These are phyloP conservation scores for Lithospermum erythrorhizon DNA, from an alignment of 257 asterid genomes.

Conservation along the genomic window DNA sequence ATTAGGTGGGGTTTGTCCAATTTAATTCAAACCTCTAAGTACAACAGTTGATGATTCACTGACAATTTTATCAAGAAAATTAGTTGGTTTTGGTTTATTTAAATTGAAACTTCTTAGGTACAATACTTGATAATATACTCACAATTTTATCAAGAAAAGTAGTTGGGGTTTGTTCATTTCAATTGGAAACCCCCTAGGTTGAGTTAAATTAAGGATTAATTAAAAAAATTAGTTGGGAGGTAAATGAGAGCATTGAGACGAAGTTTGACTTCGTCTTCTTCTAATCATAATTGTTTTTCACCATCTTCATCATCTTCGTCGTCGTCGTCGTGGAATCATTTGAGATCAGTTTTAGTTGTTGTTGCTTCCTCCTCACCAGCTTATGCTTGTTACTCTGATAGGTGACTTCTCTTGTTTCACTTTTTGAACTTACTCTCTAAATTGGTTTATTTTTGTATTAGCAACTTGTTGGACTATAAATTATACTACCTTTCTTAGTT, in stretches of 20 bases:
- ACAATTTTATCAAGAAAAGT: no score
- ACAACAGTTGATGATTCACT: no score
- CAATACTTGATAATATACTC: no score
- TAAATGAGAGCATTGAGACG: conserved; percentile 92
- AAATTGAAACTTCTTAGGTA: background rate
- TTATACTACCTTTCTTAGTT: no score
- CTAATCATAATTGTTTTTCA: conserved; percentile 64
- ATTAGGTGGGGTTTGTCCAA: no score
- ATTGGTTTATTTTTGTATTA: no score
- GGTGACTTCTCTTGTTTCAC: conserved; percentile 41
- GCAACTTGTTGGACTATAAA: no score
- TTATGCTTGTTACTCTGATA: conserved; percentile 46
- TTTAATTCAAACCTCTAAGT: no score
- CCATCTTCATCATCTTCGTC: conserved; percentile 39
- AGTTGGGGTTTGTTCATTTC: no score
- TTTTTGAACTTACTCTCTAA: no score
- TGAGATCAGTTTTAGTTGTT: conserved; percentile 83
- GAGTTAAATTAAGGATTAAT: background rate
- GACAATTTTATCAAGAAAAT: no score
- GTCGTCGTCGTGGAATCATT: conserved; percentile 73
- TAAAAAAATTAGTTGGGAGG: conserved; percentile 4
- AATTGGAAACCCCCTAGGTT: background rate
- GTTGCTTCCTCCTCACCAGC: conserved; percentile 80
- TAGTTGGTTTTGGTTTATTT: no score
- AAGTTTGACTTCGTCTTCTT: conserved; percentile 70